phyloP scores from a whole-genome alignment of 345 rosid species.

The Citrus mangshanensis region DNA sequence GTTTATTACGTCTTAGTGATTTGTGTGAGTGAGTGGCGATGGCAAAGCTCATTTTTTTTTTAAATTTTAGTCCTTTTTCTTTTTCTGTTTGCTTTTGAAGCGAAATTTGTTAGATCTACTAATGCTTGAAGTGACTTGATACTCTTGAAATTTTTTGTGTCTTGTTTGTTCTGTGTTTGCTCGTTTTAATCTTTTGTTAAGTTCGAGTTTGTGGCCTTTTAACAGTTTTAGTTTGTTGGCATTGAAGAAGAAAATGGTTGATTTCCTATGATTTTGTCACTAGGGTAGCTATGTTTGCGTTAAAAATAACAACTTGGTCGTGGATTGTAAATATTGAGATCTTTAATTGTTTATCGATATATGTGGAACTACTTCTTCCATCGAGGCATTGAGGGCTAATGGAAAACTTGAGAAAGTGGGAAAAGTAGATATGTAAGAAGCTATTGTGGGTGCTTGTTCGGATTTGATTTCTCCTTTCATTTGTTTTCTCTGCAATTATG shows the following conservation, averaged over 20 bases:
- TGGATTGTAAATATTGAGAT: neutral
- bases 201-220: neutral
- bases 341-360: no score
- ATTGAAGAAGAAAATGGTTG: neutral
- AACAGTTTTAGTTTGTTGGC: neutral
- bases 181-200: neutral
- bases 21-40: neutral
- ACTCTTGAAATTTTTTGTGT: neutral
- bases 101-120: conserved; percentile 28
- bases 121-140: conserved; percentile 5
- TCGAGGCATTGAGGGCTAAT: neutral
- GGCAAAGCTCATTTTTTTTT: neutral
- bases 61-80: conserved; percentile 6
- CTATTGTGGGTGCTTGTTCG: neutral
- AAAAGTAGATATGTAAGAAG: neutral
- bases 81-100: conserved; percentile 4
- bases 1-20: neutral
- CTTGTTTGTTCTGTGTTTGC: neutral
- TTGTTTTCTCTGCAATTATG: neutral
- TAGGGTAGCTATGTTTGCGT: neutral
- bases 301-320: neutral
- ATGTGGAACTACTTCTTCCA: neutral
- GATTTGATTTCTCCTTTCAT: neutral
- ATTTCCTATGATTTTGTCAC: neutral
- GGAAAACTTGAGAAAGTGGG: neutral